Base-by-base conservation (phyloP, 2,329 filamentous ascomycete genomes). In the Cordyceps farinosa region DNA sequence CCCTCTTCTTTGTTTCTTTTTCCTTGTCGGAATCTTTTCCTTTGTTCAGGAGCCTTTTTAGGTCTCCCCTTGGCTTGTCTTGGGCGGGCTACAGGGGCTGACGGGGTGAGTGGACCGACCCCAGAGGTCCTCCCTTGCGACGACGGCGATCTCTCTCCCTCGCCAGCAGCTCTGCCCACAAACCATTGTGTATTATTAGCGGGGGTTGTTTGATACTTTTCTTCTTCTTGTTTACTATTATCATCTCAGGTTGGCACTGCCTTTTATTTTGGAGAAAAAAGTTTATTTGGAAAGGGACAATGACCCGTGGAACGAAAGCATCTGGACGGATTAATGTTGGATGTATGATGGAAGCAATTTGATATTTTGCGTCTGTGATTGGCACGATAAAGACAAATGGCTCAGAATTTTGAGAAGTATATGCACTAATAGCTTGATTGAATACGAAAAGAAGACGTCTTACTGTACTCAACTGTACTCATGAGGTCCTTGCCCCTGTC, bases 301-400 rank as follows among this genome's bases (percentile, higher is more conserved):
- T 38, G 50, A 53, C 48, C 17, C 38, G 47, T 13, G 58, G 45
- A 36, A 53, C 58, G 58, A 61, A 36, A 32, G 58, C 58, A 61
- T 53, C 38, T 61, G 48, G n/a, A 61, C 40, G 50, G 48, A 45
- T 54, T 61, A 61, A 61, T 61, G 58, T 61, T 61, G 58, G 58
- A 61, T 54, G 57, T 61, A 48, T 58, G 40, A 61, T 61, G 58
- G 40, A 61, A 53, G 58, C 58, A 52, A 15, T 32, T 61, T 53
- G 40, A 38, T 36, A 44, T 61, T 53, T 59, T 61, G 22, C 22
- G 50, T 15, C 50, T 40, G 45, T 36, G 22, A 2, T 9, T 29
- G 34, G 34, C 53, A 45, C 36, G 30, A 44, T 55, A 36, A 55
- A 42, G 52, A 55, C 4, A 29, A 29, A 22, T 22, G 22, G 11